These are phyloP conservation scores for Amauroascus niger DNA, from an alignment of 2,329 filamentous ascomycete species.

Conservation along the genomic window DNA sequence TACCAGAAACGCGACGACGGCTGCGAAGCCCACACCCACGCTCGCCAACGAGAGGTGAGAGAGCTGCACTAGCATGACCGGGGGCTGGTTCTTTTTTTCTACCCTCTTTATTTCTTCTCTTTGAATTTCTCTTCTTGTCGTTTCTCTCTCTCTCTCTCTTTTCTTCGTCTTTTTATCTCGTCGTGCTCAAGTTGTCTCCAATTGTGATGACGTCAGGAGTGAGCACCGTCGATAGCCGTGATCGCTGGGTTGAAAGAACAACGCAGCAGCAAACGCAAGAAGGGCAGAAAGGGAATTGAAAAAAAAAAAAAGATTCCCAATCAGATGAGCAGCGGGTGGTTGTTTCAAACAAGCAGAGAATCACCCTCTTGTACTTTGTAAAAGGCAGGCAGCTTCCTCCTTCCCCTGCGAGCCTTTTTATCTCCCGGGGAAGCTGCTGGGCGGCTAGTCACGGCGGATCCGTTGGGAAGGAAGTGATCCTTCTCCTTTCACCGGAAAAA, in stretches of 20 bases:
- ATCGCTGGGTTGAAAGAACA: background rate
- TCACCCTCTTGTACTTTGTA: too few species aligned
- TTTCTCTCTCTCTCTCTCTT: too few species aligned
- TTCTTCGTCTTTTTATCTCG: background rate
- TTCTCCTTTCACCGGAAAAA: too few species aligned
- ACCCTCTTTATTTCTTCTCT: background rate
- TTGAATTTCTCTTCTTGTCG: too few species aligned
- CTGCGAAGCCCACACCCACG: conserved; percentile 9
- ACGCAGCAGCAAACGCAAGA: background rate
- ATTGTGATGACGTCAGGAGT: conserved; percentile 11
- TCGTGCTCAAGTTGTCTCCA: conserved; percentile 5
- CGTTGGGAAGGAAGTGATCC: too few species aligned
- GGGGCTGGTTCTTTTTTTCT: background rate
- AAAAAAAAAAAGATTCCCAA: too few species aligned
- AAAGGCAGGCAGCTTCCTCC: too few species aligned
- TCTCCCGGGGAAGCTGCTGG: background rate
- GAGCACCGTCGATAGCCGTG: conserved; percentile 12
- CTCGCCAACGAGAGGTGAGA: conserved; percentile 10
- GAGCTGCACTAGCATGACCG: conserved; percentile 14
- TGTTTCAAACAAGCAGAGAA: too few species aligned
- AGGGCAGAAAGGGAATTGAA: background rate
- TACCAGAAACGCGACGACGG: conserved; percentile 9
- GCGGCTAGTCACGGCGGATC: conserved; percentile 6
- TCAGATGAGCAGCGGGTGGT: too few species aligned
- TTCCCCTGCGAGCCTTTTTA: background rate